Base-by-base conservation (phyloP, 768 basidiomycete species). In the Mycena olivaceomarginata region DNA sequence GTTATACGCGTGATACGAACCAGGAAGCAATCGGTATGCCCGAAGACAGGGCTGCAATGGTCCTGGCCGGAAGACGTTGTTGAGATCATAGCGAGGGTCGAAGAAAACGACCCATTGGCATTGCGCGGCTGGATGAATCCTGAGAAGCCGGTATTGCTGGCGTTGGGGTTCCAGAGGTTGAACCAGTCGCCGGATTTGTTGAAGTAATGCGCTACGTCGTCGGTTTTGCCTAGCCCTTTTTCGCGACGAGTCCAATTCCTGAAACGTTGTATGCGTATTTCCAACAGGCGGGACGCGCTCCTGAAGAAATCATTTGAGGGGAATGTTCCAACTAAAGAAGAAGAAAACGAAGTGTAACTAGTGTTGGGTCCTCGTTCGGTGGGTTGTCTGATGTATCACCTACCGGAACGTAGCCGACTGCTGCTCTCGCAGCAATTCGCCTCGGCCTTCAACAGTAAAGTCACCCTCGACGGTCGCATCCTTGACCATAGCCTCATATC, bases 401-500 rank as follows among this genome's bases (percentile, higher is more conserved):
- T 5, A 79, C 56, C 5, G 78, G 78, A 1, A 79, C 68, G 68
- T 53, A 79, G 1, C 78, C 78, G 12, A 31, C 62, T 22, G 13
- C 48, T 4, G 16, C 71, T 5, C 78, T 60, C 22, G 78, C 25
- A 5, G 65, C n/a, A 22, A 79, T 76, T 16, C 71, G 7, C 78
- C 78, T 43, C 78, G 45, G 43, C 78, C 78, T 48, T 79, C n/a
- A 7, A 79, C 70, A 10, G 48, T 70, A 31, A 76, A 79, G 65
- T 76, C 74, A 31, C 78, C 78, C 68, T 76, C 71, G 46, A 73
- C 53, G 2, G 78, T 79, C 22, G 78, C 78, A 51, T 79, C 78
- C 48, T 79, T 67, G 65, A 82, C 67, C 78, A 83, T 81, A 8
- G 82, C 82, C 65, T 70, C 75, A 25, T 69, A 81, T 4, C 82